Base-by-base conservation (phyloP, 1,284 basidiomycete species). In the Mycena citricolor region DNA sequence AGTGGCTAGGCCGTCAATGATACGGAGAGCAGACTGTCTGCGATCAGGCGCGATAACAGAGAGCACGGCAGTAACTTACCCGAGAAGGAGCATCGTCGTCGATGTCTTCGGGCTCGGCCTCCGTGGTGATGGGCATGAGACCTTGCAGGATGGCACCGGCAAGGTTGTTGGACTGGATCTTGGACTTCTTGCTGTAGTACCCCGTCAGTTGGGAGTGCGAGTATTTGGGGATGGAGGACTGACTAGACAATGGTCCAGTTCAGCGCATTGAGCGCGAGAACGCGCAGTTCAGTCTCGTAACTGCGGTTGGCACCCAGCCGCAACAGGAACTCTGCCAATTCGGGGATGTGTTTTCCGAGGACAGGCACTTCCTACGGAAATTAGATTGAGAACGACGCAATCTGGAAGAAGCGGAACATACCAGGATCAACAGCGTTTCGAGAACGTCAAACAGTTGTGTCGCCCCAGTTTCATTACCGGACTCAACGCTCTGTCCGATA, bases 191-290 rank as follows among this genome's bases (percentile, higher is more conserved):
- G 73, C 90, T 91, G 55, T n/a, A 46, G 37, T 50, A 29, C 36
- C 44, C 34, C 28, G 29, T 32, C 26, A 29, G 12, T 8, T 16
- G 19, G 8, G 23, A n/a, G n/a, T n/a, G 12, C 23, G 20, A 39
- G 16, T 37, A 16, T 35, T 4, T 24, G 19, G 21, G 11, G 4
- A 8, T 10, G 16, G 19, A 29, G 10, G 37, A 57, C 68, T 49
- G 60, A 85, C 90, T 95, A 95, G 71, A 90, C 88, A 48, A 97
- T 86, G 36, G 88, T 93, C 95, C 95, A 99, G 61, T 93, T 90
- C 24, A 99, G 80, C 16, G 92, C 90, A 62, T 98, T 99, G 47
- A 99, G 79, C 20, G 90, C 86, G 63, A 97, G 89, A 52, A 94
- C 81, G 51, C 97, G 88, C 49, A 97, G 80, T 38, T 90, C 90